These are phyloP conservation scores for Xylariaceae sp. DNA, from an alignment of 2,329 filamentous ascomycete genomes.

Conservation along the genomic window DNA sequence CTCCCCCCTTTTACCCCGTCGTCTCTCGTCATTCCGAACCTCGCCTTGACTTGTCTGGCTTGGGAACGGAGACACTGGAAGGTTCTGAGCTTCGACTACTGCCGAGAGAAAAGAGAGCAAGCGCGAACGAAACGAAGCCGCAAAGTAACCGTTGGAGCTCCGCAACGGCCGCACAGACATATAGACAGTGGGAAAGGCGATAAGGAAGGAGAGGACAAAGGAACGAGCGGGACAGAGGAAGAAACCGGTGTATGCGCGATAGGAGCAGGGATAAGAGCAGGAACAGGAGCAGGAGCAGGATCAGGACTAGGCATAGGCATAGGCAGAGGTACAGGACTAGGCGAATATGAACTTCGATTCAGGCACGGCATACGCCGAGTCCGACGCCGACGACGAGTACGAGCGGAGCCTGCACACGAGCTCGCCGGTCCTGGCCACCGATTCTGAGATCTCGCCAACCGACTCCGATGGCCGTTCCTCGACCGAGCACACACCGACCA, in stretches of 20 bases:
- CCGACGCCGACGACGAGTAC: slow-evolving; percentile 78
- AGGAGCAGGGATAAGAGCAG: not conserved
- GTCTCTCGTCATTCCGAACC: slow-evolving; percentile 1
- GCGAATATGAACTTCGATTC: slow-evolving; percentile 55
- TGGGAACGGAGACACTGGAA: not conserved
- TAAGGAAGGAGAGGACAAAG: not conserved
- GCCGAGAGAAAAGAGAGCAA: not conserved
- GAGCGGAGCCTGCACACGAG: slow-evolving; percentile 65
- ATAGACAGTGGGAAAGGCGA: not conserved
- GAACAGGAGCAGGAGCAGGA: not conserved
- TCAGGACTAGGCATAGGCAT: not conserved
- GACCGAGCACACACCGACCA: slow-evolving; percentile 73
- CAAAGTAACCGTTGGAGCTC: not conserved
- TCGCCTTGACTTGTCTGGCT: not conserved
- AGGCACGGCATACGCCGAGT: slow-evolving; percentile 69
- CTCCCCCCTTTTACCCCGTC: not conserved
- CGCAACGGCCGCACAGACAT: not conserved
- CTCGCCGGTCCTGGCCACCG: slow-evolving; percentile 59
- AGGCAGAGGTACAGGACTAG: not conserved
- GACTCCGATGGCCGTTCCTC: slow-evolving; percentile 66
- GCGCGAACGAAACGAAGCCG: not conserved
- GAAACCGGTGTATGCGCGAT: not conserved
- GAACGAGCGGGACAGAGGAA: not conserved
- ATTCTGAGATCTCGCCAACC: slow-evolving; percentile 65
- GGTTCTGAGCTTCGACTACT: not conserved